Evolutionary conservation across 495 filamentous ascomycete species (phyloP).

Genomic region (Parathielavia hyrcaniae): DNA sequence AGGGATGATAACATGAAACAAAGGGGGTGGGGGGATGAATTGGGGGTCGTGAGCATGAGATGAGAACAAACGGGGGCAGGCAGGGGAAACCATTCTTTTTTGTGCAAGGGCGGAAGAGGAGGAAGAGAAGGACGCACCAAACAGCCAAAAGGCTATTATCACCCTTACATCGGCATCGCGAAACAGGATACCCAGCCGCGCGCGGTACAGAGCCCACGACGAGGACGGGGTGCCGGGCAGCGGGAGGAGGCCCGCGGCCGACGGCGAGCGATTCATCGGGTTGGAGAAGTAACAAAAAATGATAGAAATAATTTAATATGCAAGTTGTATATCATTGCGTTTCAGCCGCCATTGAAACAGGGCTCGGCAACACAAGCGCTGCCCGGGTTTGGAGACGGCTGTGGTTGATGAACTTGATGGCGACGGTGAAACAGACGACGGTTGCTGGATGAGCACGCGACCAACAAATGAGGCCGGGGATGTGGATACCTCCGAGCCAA

Average conservation of each 20-base stretch:
- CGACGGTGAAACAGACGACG: too few relatives aligned
- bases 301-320: neutral
- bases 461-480: neutral
- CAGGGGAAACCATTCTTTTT: neutral
- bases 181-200: slow-evolving; percentile 58
- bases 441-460: neutral
- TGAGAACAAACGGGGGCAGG: neutral
- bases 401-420: too few relatives aligned
- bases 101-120: neutral
- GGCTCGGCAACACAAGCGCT: neutral
- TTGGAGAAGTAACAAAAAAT: too few relatives aligned
- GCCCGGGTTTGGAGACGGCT: neutral
- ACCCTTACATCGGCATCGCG: slow-evolving; percentile 65
- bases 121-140: slow-evolving; percentile 53
- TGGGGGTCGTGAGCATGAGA: neutral
- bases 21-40: too few relatives aligned
- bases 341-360: neutral
- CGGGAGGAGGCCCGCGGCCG: slow-evolving; percentile 18
- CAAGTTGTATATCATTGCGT: neutral
- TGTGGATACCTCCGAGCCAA: neutral
- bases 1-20: neutral
- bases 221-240: slow-evolving; percentile 68
- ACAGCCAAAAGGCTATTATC: slow-evolving; percentile 82
- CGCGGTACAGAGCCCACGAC: slow-evolving; percentile 63
- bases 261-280: slow-evolving; percentile 15